These are phyloP conservation scores for Colletotrichum lupini DNA, from an alignment of 2,329 filamentous ascomycete species.

Conservation along the genomic window DNA sequence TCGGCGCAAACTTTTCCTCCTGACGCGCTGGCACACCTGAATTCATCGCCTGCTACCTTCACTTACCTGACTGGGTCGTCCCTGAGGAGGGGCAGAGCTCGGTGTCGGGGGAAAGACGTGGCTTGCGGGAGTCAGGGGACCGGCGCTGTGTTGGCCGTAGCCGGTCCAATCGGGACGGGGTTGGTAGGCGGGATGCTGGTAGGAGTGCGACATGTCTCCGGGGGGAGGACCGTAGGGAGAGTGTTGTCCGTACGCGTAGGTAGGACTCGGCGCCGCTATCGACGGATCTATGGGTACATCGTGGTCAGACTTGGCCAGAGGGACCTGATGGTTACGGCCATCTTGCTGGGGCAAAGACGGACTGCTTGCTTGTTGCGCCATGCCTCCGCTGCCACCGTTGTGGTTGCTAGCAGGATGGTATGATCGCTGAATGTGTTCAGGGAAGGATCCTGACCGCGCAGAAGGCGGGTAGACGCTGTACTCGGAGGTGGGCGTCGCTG, in stretches of 20 bases:
- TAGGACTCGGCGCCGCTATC: conserved; percentile 92
- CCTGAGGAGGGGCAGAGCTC: conserved; percentile 64
- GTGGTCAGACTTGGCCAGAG: conserved; percentile 91
- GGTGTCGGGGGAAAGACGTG: conserved; percentile 67
- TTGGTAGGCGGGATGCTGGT: conserved; percentile 74
- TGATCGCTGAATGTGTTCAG: conserved; percentile 86
- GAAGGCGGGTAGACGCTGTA: conserved; percentile 82
- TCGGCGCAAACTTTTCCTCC: too few relatives aligned
- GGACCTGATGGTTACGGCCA: conserved; percentile 81
- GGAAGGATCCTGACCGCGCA: conserved; percentile 85
- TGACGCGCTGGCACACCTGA: neutral
- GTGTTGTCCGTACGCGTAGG: conserved; percentile 85
- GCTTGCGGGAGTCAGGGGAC: conserved; percentile 62
- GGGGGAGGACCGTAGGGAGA: conserved; percentile 86
- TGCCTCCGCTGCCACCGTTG: conserved; percentile 83
- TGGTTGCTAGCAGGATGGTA: conserved; percentile 83
- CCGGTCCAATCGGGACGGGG: conserved; percentile 80
- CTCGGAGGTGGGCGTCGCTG: conserved; percentile 88
- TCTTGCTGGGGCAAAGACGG: conserved; percentile 91
- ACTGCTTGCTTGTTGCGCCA: conserved; percentile 98
- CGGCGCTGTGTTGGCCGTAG: conserved; percentile 67
- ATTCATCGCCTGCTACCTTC: neutral
- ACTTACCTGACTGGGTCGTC: conserved; percentile 71
- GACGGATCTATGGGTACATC: conserved; percentile 99
- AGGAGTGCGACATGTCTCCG: conserved; percentile 87